Evolutionary conservation across 495 filamentous ascomycete species (phyloP).

Genomic region (Xylaria venustula): DNA sequence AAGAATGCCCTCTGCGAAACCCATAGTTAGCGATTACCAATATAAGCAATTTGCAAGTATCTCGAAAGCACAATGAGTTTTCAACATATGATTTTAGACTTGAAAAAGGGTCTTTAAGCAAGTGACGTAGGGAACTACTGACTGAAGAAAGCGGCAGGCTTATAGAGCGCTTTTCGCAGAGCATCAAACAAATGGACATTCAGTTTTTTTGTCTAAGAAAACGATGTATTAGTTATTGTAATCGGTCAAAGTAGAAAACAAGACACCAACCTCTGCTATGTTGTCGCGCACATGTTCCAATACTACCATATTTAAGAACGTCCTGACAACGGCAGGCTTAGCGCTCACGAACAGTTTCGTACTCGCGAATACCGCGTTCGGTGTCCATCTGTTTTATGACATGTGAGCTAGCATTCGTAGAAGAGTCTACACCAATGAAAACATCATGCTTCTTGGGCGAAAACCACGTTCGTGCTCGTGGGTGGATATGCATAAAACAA

Average conservation of each 20-base stretch:
- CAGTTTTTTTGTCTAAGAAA: slow-evolving; percentile 63
- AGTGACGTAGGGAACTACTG: not conserved
- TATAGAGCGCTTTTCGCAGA: slow-evolving; percentile 90
- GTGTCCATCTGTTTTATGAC: slow-evolving; percentile 59
- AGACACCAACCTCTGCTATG: slow-evolving; percentile 47
- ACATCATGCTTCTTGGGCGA: not conserved
- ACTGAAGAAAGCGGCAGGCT: slow-evolving; percentile 91
- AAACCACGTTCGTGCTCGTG: too few species aligned
- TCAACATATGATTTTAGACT: too few species aligned
- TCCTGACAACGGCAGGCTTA: slow-evolving; percentile 71
- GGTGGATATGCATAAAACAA: not conserved
- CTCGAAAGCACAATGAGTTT: too few species aligned
- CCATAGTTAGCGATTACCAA: not conserved
- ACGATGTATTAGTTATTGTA: slow-evolving; percentile 47
- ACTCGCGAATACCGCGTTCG: slow-evolving; percentile 81
- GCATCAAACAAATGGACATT: slow-evolving; percentile 94
- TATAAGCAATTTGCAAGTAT: too few species aligned
- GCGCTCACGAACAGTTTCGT: slow-evolving; percentile 86
- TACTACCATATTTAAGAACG: slow-evolving; percentile 76
- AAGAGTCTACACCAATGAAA: not conserved
- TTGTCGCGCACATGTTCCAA: slow-evolving; percentile 88
- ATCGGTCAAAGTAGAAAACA: not conserved
- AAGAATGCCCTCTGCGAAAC: slow-evolving; percentile 64
- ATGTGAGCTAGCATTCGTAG: not conserved
- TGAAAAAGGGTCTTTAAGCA: too few species aligned